Base-by-base conservation (phyloP, 495 filamentous ascomycete genomes). In the Pseudoneurospora amorphoporcata region DNA sequence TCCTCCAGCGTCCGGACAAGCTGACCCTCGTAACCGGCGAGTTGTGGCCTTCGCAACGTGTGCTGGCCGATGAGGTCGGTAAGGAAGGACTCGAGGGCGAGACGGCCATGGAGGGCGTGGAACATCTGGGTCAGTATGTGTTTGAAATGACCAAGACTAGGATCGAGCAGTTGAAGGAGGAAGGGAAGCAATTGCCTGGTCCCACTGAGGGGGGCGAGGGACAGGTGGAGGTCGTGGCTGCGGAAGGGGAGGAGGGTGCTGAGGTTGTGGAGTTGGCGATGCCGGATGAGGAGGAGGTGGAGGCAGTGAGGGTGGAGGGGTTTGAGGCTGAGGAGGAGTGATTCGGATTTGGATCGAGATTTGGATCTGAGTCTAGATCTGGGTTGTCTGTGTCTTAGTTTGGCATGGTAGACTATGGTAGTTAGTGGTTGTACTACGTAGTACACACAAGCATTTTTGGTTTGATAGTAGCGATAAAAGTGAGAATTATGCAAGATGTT, bases 121-220 rank as follows among this genome's bases (percentile, higher is more conserved):
- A 98, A 82, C 95, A 99, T 85, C 82, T 99, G 42, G 96, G 95
- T 6, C 92, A 97, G 82, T 98, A 97, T 82, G 95, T 99, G 32
- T 97, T 89, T 82, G 93, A 99, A 83, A 98, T 99, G 93, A 95
- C 94, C 14, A 86, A 90, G 76, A 92, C 94, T 29, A 95, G 92
- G 80, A 82, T 97, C 8, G 79, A 84, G 77, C 82, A 86, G 77
- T 70, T 87, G 68, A 78, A 81, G 45, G 82, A 78, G 40, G 82
- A 86, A 73, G 76, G 82, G 65, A 82, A 81, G 10, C 72, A 65
- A 65, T 17, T 85, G 45, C 72, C 74, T 0, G 82, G 73, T 14
- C 69, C 77, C 4, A 71, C 70, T 16, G 75, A 73, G 43, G 65
- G 70, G 68, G 39, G 37, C 0, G 58, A 74, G 42, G 72, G 68